Percentiles rank a stretch among this genome's conserved stretches.
These are phyloP conservation scores for Pseudozyma tsukubaensis DNA, from an alignment of 1,284 basidiomycete species.

Conservation along the genomic window DNA sequence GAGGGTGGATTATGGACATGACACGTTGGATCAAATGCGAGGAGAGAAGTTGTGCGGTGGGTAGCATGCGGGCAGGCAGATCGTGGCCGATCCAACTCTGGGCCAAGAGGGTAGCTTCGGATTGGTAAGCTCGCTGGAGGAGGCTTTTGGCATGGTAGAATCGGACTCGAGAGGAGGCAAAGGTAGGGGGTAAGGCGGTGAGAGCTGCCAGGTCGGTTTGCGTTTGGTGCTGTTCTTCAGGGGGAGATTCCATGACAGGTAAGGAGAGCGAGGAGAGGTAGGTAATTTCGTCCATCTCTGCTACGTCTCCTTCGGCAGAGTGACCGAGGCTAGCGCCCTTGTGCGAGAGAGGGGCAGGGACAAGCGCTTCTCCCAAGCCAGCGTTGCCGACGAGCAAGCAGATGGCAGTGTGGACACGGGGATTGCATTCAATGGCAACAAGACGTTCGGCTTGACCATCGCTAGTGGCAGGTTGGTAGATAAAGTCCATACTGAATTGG, in stretches of 20 bases:
- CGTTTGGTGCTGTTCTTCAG: neutral
- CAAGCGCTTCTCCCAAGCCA: conserved; percentile 30
- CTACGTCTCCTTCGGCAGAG: neutral
- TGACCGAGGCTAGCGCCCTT: neutral
- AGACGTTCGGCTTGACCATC: conserved; percentile 59
- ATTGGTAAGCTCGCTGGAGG: conserved; percentile 38
- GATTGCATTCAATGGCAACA: conserved; percentile 71
- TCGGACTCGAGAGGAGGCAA: conserved; percentile 28
- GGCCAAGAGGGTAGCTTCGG: conserved; percentile 36
- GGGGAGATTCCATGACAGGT: conserved; percentile 36
- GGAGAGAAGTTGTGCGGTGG: conserved; percentile 10
- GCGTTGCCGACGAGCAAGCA: conserved; percentile 66
- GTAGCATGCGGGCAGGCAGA: conserved; percentile 67
- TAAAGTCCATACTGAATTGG: conserved; percentile 71
- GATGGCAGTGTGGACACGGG: conserved; percentile 70
- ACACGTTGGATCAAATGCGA: neutral
- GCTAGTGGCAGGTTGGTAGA: conserved; percentile 64
- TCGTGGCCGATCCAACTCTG: conserved; percentile 70
- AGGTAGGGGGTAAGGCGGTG: conserved; percentile 25
- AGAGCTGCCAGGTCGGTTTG: conserved; percentile 19
- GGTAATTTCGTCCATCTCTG: conserved; percentile 25
- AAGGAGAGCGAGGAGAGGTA: conserved; percentile 40
- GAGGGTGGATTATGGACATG: conserved; percentile 23
- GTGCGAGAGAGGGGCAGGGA: conserved; percentile 16
- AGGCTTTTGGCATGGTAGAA: conserved; percentile 43